A percentile compares a stretch with the other conserved stretches of the same genome.
Conservation (phyloP, 2,329 filamentous ascomycete genomes). For the Thelonectria blattea region DNA sequence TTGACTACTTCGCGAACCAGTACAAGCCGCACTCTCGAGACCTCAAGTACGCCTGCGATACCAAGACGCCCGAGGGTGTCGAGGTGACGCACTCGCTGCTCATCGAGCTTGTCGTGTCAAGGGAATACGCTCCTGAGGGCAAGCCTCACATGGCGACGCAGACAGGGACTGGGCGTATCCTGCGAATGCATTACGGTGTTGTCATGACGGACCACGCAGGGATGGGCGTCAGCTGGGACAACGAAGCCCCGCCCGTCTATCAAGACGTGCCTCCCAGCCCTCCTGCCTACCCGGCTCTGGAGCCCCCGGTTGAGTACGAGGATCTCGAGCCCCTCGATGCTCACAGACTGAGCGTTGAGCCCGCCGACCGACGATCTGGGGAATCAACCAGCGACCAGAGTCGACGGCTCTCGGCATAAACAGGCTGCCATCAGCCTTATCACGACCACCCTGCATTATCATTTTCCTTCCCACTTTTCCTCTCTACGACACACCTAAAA, state of each 20-base stretch:
- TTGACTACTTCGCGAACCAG: conserved; percentile 63
- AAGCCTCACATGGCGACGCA: conserved; percentile 74
- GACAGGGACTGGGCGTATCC: conserved; percentile 86
- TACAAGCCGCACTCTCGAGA: conserved; percentile 54
- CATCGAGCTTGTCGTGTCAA: conserved; percentile 91
- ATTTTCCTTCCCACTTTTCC: background rate
- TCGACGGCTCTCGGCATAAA: conserved; percentile 16
- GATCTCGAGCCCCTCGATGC: conserved; percentile 45
- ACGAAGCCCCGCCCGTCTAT: conserved; percentile 92
- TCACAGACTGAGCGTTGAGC: conserved; percentile 33
- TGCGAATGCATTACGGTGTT: conserved; percentile 90
- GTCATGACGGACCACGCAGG: conserved; percentile 83
- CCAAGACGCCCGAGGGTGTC: conserved; percentile 75
- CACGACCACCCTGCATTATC: background rate
- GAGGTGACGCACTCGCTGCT: conserved; percentile 85
- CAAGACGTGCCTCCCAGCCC: conserved; percentile 90
- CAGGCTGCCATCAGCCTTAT: background rate
- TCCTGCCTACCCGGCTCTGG: conserved; percentile 64
- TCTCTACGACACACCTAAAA: background rate
- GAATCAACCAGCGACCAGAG: conserved; percentile 6
- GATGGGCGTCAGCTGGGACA: conserved; percentile 94
- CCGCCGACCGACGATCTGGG: conserved; percentile 13
- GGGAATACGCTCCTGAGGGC: conserved; percentile 81
- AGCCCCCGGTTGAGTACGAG: conserved; percentile 49
- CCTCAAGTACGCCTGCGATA: conserved; percentile 75